phyloP scores from a whole-genome alignment of 257 asterid species.

The Solanum phureja region DNA sequence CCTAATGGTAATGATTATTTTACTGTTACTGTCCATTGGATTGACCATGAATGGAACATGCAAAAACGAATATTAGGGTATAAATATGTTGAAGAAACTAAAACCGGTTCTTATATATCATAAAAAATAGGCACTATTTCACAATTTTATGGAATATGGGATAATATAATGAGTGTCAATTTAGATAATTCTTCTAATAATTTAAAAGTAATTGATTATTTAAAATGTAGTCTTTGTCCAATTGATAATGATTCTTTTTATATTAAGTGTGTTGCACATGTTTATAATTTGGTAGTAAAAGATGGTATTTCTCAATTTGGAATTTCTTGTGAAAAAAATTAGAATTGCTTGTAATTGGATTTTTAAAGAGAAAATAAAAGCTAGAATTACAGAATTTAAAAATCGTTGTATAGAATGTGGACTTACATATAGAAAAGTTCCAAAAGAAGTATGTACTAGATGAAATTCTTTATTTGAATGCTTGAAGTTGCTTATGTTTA shows the following conservation, averaged over 20 bases:
- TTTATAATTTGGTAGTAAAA: neutral
- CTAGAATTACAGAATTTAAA: neutral
- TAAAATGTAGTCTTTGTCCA: neutral
- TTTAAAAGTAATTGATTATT: too few relatives aligned
- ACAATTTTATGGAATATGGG: neutral
- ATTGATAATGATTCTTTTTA: neutral
- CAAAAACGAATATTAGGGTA: neutral
- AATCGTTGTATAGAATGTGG: neutral
- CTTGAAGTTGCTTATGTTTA: neutral
- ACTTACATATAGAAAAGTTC: too few relatives aligned
- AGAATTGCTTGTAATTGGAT: neutral
- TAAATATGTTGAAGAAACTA: neutral
- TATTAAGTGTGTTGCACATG: neutral
- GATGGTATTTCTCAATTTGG: neutral
- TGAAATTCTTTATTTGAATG: neutral
- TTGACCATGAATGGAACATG: neutral
- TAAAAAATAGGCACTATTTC: too few relatives aligned
- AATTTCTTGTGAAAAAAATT: neutral
- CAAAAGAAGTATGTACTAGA: neutral
- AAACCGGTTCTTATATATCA: too few relatives aligned
- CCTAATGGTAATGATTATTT: neutral
- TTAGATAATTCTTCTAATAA: neutral
- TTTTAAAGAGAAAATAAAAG: neutral
- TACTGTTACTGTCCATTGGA: neutral
- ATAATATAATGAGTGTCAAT: neutral